A percentile compares a stretch with the other conserved stretches of the same genome.
Conservation (phyloP, 2,329 filamentous ascomycete species). For the Cytospora piceicola region DNA sequence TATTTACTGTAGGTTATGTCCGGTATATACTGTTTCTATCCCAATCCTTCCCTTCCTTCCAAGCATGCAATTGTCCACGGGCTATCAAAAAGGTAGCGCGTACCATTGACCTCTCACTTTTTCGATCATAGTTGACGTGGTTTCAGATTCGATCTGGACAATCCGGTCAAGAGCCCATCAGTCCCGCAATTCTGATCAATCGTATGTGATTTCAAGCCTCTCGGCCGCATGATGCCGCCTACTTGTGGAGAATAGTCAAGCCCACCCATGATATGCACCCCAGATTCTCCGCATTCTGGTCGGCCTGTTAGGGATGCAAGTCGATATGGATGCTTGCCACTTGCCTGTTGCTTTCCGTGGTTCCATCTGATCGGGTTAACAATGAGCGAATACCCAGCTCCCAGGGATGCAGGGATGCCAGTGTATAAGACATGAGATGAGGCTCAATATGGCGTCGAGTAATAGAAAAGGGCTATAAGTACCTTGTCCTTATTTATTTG, state of each 20-base stretch:
- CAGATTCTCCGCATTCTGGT: constrained; percentile 28
- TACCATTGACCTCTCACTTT: neutral
- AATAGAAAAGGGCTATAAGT: too few relatives aligned
- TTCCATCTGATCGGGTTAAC: constrained; percentile 25
- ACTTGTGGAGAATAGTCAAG: constrained; percentile 9
- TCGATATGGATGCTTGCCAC: constrained; percentile 21
- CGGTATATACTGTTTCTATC: too few relatives aligned
- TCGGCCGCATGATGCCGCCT: neutral
- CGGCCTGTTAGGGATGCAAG: constrained; percentile 11
- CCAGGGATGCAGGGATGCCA: neutral
- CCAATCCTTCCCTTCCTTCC: neutral
- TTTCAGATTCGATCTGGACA: neutral
- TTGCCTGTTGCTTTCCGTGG: constrained; percentile 8
- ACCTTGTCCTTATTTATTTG: neutral
- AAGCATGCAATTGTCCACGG: neutral
- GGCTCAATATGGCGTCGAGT: neutral
- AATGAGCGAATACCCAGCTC: constrained; percentile 15
- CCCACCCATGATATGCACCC: constrained; percentile 18
- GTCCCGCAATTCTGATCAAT: neutral
- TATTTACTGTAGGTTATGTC: too few relatives aligned
- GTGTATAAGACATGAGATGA: neutral
- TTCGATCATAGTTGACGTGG: neutral
- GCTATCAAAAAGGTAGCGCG: neutral
- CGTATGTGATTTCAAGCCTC: neutral
- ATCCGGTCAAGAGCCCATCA: neutral